Evolutionary conservation across 2,329 filamentous ascomycete genomes (phyloP).

Genomic region (Ophioceras dolichostomum): DNA sequence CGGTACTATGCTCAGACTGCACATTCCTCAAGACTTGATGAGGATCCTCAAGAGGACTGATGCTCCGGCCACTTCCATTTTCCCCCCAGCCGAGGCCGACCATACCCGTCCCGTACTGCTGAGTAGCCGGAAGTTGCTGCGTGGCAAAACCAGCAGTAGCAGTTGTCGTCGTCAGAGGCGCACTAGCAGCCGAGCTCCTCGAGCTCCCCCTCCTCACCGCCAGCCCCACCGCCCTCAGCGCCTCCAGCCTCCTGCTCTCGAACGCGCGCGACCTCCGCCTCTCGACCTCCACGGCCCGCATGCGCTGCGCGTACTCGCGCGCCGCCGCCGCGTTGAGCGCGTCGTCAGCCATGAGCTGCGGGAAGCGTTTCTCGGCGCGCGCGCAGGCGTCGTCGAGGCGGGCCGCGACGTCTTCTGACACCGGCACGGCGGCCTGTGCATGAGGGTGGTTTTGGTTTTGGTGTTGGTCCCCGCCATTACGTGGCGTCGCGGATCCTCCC

Average conservation of each 20-base stretch:
- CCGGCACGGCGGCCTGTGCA: slow-evolving; percentile 7
- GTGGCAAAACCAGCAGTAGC: too few species aligned
- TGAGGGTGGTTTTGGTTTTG: not conserved
- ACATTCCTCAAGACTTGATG: too few species aligned
- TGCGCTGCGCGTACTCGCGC: slow-evolving; percentile 29
- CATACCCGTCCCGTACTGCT: too few species aligned
- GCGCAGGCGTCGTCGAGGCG: slow-evolving; percentile 36
- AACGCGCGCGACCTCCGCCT: slow-evolving; percentile 35
- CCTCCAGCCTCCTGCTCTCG: slow-evolving; percentile 33
- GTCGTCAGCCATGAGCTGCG: slow-evolving; percentile 25
- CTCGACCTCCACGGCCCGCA: slow-evolving; percentile 29
- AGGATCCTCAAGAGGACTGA: too few species aligned
- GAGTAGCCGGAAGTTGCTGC: too few species aligned
- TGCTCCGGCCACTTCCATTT: too few species aligned
- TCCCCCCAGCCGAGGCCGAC: too few species aligned
- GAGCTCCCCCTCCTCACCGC: not conserved
- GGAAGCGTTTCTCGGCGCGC: slow-evolving; percentile 30
- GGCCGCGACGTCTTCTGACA: slow-evolving; percentile 24
- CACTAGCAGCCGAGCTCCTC: not conserved
- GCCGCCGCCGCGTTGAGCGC: slow-evolving; percentile 28
- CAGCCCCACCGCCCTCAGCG: slow-evolving; percentile 22
- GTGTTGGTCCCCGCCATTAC: slow-evolving; percentile 9
- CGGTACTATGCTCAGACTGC: too few species aligned
- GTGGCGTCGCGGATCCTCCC: slow-evolving; percentile 36
- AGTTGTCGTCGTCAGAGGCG: not conserved